Base-by-base conservation (phyloP, 495 filamentous ascomycete species). In the Hamigera avellanea region DNA sequence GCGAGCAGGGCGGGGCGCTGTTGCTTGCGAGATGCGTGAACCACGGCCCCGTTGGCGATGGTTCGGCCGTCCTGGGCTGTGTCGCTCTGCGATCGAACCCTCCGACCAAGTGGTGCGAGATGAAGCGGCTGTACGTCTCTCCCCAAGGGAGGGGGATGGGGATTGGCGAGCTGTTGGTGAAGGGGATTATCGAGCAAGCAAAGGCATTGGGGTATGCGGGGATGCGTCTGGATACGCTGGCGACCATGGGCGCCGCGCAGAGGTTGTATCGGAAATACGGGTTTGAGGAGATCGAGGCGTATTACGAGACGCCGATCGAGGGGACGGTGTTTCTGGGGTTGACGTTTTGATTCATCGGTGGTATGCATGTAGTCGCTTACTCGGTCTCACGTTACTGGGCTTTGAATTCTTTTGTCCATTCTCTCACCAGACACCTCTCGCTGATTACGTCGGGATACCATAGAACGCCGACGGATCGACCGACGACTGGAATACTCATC, bases 51-150 rank as follows among this genome's bases (percentile, higher is more conserved):
- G 19, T 14, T 32, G n/a, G 19, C 13, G 37, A 35, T 8, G 3
- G 14, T 25, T 21, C 17, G 7, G 18, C 32, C 7, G 47, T 62
- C 0, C 44, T 78, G 2, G 73, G 74, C 6, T 77, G 72, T 40
- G 66, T 76, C 5, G 72, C 65, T 1, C 33, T 49, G 7, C 41
- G 45, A 2, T 17, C 29, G 1, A 48, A 35, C 23, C 16, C 42
- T 0, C 21, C 21, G 9, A 43, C 44, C 13, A 35, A 39, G n/a
- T 62, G 48, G 47, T 76, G 72, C 50, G 75, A 81, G 40, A 69
- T 78, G 64, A 78, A 80, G 46, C 59, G 75, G 0, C 57, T 81
- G 0, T 79, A 73, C 41, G 57, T 72, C 14, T 31, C 52, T 1
- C 64, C 64, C 0, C 41, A 50, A 30, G 62, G 56, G 7, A 61